Conservation (phyloP, 2,329 filamentous ascomycete species). For the Colletotrichum caudatum region DNA sequence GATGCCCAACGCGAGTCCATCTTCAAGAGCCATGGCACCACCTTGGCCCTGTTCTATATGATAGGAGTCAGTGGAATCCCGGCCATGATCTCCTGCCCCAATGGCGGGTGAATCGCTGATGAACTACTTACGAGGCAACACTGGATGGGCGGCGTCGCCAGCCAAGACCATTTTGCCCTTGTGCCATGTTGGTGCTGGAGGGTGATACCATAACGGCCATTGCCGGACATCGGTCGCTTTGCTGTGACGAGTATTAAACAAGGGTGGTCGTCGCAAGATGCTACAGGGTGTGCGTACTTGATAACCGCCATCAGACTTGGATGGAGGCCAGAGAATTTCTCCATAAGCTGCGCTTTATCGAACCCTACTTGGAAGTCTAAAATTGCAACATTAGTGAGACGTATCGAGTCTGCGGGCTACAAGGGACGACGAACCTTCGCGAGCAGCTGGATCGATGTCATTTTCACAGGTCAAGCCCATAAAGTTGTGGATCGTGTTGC, state of each 20-base stretch:
- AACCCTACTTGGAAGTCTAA: constrained; percentile 42
- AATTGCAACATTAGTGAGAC: background rate
- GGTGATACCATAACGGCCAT: constrained; percentile 52
- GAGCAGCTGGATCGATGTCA: constrained; percentile 34
- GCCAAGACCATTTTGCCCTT: constrained; percentile 49
- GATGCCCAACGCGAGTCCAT: constrained; percentile 50
- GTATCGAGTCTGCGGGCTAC: too few relatives aligned
- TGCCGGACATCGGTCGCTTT: constrained; percentile 52
- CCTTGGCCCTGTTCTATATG: constrained; percentile 54
- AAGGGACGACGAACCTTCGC: constrained; percentile 20
- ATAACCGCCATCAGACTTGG: constrained; percentile 47
- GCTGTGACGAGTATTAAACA: constrained; percentile 39
- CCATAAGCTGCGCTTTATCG: constrained; percentile 45
- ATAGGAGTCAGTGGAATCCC: background rate
- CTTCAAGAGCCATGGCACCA: constrained; percentile 52
- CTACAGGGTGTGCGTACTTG: constrained; percentile 42
- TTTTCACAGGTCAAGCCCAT: constrained; percentile 49
- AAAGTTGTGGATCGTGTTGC: constrained; percentile 52
- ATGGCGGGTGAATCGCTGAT: constrained; percentile 17
- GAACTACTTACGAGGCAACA: constrained; percentile 51
- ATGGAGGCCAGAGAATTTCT: constrained; percentile 48
- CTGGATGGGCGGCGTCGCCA: constrained; percentile 55
- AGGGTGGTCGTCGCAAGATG: background rate
- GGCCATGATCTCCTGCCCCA: background rate
- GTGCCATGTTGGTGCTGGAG: constrained; percentile 50